Conservation (phyloP, 1,139 yeast species). For the Wickerhamomyces sp. region DNA sequence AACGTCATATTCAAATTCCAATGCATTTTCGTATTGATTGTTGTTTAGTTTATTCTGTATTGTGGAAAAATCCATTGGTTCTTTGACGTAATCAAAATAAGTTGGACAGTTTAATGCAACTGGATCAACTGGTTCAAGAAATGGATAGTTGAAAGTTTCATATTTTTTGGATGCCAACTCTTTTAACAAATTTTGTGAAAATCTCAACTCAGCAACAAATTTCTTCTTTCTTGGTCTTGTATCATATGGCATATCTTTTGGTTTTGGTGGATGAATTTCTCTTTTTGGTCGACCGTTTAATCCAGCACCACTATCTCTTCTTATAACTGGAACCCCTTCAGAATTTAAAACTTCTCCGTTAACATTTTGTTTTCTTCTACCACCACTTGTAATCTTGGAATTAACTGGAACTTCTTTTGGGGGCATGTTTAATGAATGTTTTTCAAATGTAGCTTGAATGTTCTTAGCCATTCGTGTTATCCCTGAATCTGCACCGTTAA, state of each 20-base stretch:
- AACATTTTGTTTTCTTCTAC: conserved; percentile 23
- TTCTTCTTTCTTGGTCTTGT: conserved; percentile 89
- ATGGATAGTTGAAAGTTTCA: conserved; percentile 81
- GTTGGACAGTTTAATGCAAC: conserved; percentile 91
- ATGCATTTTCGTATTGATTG: conserved; percentile 85
- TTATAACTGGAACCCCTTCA: conserved; percentile 47
- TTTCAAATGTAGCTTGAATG: conserved; percentile 87
- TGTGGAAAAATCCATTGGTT: conserved; percentile 95
- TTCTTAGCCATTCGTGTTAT: conserved; percentile 90
- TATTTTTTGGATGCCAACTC: conserved; percentile 83
- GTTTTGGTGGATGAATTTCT: conserved; percentile 93
- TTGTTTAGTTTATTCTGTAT: conserved; percentile 74
- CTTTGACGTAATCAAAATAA: conserved; percentile 75
- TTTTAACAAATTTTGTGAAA: conserved; percentile 75
- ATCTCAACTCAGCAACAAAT: conserved; percentile 83
- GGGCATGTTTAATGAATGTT: conserved; percentile 91
- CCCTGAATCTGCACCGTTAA: conserved; percentile 79
- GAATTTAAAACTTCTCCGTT: conserved; percentile 29
- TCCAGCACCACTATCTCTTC: conserved; percentile 58
- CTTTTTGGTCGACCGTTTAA: conserved; percentile 75
- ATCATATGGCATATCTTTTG: conserved; percentile 90
- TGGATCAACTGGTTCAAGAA: conserved; percentile 91
- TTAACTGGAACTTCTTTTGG: conserved; percentile 54
- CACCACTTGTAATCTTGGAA: conserved; percentile 21
- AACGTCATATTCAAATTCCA: conserved; percentile 80